Percentiles rank a stretch among this genome's conserved stretches.
Evolutionary conservation across 495 filamentous ascomycete genomes (phyloP).

Genomic region (Jackrogersella multiformis): DNA sequence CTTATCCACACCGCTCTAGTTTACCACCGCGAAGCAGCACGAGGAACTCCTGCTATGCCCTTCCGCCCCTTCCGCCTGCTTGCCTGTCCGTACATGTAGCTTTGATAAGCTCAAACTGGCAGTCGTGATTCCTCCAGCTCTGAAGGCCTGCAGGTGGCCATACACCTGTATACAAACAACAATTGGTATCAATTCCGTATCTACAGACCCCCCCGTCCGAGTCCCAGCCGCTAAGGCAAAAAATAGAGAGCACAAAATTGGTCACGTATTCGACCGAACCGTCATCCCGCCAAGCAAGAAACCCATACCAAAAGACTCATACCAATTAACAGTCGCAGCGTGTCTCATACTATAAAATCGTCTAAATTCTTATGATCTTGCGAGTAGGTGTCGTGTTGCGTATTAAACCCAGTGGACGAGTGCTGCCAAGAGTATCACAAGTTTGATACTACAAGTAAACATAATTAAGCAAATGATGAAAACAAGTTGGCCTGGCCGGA

Average conservation of each 20-base stretch:
- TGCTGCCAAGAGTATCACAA: background rate
- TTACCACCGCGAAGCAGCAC: conserved; percentile 10
- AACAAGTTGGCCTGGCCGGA: conserved; percentile 3
- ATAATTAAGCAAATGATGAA: background rate
- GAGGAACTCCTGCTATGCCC: background rate
- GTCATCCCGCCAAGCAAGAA: conserved; percentile 20
- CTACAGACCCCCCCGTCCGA: conserved; percentile 32
- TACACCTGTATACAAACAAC: too few relatives aligned
- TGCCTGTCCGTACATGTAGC: background rate
- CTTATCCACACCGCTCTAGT: background rate
- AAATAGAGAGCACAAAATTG: conserved; percentile 14
- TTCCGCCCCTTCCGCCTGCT: conserved; percentile 1
- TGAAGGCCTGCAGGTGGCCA: too few relatives aligned
- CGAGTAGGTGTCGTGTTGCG: background rate
- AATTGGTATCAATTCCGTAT: conserved; percentile 43
- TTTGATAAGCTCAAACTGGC: too few relatives aligned
- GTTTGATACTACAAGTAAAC: conserved; percentile 4
- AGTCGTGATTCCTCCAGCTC: too few relatives aligned
- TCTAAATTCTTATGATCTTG: conserved; percentile 2
- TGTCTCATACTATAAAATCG: background rate
- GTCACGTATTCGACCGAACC: conserved; percentile 19
- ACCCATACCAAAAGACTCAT: conserved; percentile 6
- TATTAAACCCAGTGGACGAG: conserved; percentile 10
- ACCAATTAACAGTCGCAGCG: background rate
- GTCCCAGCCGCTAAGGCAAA: conserved; percentile 22